Base-by-base conservation (phyloP, 2,329 filamentous ascomycete species). In the Fusarium virguliforme region DNA sequence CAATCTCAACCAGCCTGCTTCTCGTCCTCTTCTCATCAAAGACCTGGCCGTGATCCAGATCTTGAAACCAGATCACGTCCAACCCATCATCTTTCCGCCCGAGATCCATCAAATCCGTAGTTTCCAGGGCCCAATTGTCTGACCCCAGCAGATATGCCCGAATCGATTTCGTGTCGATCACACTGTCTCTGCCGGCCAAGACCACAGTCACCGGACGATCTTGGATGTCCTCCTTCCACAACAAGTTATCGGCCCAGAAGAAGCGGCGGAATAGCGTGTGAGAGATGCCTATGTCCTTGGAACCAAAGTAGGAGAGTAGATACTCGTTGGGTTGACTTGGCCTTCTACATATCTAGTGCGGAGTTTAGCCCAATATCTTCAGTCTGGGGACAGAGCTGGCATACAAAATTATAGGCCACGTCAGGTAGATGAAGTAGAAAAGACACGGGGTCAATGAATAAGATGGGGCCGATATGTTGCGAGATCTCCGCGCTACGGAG, bases 361-460 rank as follows among this genome's bases (percentile, higher is more conserved):
- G 41, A 55, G 48, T 46, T 72, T 70, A 73, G 68, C n/a, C 24
- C 4, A 35, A 7, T 7, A 35, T 35, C 34, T 7, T 35, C 12
- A 35, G 34, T 12, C 7, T 7, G 7, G 7, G 12, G 7, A 35
- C 12, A 35, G 12, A 8, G 34, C 7, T 8, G 34, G 60, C 32
- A 6, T 60, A 78, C 76, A 76, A 91, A 91, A 71, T 91, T 91
- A 76, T 88, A 91, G 2, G 88, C 87, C 9, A 91, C 87, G 69
- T 90, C 85, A 5, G 89, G 88, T n/a, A 90, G 83, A 75, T 91
- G 88, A 3, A 91, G 80, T 1, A 90, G 78, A 53, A 91, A 84
- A 0, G 86, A 86, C 1, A 91, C 87, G 0, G 89, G 89, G 73
- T 91, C 89, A 34, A 90, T 82, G 26, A 91, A 81, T 0, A 91